Conservation (phyloP, 306 rosid species). For the Potentilla sterilis region DNA sequence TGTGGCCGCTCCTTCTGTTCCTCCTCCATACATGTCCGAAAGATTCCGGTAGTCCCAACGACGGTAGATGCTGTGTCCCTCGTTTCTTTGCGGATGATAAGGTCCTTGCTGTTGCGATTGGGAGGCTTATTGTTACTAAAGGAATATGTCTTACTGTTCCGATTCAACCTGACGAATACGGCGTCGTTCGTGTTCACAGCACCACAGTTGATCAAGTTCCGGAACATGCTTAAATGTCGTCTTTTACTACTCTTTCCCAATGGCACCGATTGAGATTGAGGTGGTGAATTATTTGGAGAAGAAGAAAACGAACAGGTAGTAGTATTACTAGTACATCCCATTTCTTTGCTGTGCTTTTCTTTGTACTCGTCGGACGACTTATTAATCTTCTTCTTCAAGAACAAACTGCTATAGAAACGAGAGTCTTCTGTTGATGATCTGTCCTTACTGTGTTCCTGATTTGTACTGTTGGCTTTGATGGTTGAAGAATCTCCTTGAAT, state of each 20-base stretch:
- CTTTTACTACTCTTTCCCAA: constrained; percentile 33
- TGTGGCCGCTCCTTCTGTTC: neutral
- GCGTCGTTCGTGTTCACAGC: constrained; percentile 49
- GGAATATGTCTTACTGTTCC: constrained; percentile 8
- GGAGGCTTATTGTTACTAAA: too few relatives aligned
- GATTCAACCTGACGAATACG: constrained; percentile 31
- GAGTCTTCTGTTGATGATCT: constrained; percentile 21
- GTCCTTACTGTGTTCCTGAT: constrained; percentile 10
- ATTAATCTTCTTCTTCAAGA: constrained; percentile 4
- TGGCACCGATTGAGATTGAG: constrained; percentile 16
- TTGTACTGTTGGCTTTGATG: constrained; percentile 10
- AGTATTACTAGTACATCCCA: constrained; percentile 18
- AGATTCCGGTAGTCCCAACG: constrained; percentile 42
- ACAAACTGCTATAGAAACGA: constrained; percentile 37
- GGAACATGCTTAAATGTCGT: constrained; percentile 50
- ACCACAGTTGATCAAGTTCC: constrained; percentile 62
- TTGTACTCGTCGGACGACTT: neutral
- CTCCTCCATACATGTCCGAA: constrained; percentile 38
- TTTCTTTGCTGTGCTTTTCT: constrained; percentile 17
- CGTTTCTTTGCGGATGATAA: constrained; percentile 3
- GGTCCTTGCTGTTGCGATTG: neutral
- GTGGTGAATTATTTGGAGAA: neutral
- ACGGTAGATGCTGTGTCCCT: constrained; percentile 34
- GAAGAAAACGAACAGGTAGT: constrained; percentile 11
- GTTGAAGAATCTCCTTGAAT: constrained; percentile 34